Base-by-base conservation (phyloP, 805 yeast species). In the Spathaspora sp. region DNA sequence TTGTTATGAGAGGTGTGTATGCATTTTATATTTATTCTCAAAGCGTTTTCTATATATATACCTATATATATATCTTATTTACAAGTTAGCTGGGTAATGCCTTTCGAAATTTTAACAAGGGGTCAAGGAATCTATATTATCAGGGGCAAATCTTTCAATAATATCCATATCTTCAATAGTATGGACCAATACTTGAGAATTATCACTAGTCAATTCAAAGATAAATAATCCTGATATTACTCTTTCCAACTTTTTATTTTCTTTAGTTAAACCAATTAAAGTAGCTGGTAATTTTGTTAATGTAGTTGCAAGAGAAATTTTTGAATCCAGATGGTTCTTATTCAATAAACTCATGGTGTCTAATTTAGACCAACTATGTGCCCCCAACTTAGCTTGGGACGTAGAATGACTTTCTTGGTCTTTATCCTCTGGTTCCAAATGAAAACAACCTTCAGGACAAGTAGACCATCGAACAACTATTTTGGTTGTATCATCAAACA, bases 141-240 rank as follows among this genome's bases (percentile, higher is more conserved):
- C 65, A 20, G 64, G 46, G 48, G 64, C 69, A 6, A 63, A 55
- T 43, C 59, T 75, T 58, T 84, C 87, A 20, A 81, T 65, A 44
- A 85, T 72, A 53, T 85, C 85, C 51, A 87, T 74, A 57, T 83
- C 78, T 57, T 87, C 93, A 31, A 87, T 75, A 1, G 87, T 83
- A 60, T 86, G 89, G 5, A 82, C 88, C 6, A 73, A 45, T 32
- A 87, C 79, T 53, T 72, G 63, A 52, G 79, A 76, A 60, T 84
- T 83, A n/a, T 70, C 68, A 20, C 75, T 75, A 58, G 77, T 81
- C 52, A 87, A 70, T 60, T 86, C 92, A 60, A 86, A 86, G 7
- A 85, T 73, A 59, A 86, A 86, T 2, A 83, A 63, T 1, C 92
- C 93, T 49, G 70, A 67, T 5, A 74, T 62, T 3, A 76, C 67